Evolutionary conservation across 129 eudicot genomes (phyloP), one percentile per base, ranked within the genome.

Genomic region (Sambucus nigra): DNA sequence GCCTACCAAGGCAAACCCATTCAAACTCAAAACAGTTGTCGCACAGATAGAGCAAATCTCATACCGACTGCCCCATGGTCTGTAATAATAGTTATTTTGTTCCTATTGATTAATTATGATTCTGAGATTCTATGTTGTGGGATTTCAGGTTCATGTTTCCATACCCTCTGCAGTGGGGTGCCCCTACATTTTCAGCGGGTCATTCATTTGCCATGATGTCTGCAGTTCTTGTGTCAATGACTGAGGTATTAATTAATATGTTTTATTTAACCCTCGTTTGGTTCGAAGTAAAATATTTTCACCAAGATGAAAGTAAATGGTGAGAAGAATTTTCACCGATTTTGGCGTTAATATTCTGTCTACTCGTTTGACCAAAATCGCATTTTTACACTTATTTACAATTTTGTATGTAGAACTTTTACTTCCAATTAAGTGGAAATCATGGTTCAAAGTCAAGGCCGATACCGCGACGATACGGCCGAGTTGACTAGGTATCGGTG

Each of bases 131-230:
- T 51, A 7, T 27, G 32, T 9, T 53, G 41, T n/a, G 25, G 18
- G 27, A 14, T 31, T 73, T 70, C 70, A 92, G 99, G 99, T 86
- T 92, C 53, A 86, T 64, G 75, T 86, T 92, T 63, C 96, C 96
- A 0, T 92, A 86, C 72, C 99, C 99, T 31, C 70, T 92, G 69
- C 96, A 86, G 74, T 92, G 99, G 99, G 99, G 99, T 11, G 91
- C 96, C 16, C 99, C 99, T 59, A 92, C 99, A 0, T 92, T 92
- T 59, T 73, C 94, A 4, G 96, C 87, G 1, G 99, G 99, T 22
- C 96, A 86, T 71, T 68, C 82, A 7, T 72, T 92, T 31, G 96
- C 99, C 12, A 92, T 92, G 99, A 92, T 92, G 99, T 80, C 99
- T 67, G 81, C 99, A 1, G 99, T 92, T 61, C 80, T 92, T 53